Percentiles rank a stretch among this genome's conserved stretches.
Conservation (phyloP, 2,329 filamentous ascomycete species). For the Mycogone perniciosa region DNA sequence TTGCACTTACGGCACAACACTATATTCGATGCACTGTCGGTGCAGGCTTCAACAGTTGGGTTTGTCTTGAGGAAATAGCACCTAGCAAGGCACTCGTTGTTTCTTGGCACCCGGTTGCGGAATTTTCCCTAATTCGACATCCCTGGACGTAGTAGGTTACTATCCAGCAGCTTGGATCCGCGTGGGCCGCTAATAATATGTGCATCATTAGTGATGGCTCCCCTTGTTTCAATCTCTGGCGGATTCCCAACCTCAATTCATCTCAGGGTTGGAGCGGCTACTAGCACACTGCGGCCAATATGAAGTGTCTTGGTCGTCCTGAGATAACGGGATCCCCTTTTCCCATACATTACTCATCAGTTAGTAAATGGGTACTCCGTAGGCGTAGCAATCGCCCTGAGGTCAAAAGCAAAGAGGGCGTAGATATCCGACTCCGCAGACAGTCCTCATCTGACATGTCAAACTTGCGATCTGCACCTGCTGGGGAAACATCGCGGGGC, state of each 20-base stretch:
- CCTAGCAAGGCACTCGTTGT: too few species aligned
- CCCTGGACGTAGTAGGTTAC: neutral
- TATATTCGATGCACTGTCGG: too few species aligned
- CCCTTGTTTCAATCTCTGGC: neutral
- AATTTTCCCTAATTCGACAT: neutral
- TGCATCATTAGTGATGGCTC: neutral
- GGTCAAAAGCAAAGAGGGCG: neutral
- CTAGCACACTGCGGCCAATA: neutral
- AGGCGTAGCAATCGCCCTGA: neutral
- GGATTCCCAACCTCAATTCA: neutral
- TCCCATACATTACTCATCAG: neutral
- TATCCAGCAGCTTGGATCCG: neutral
- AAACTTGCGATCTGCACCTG: slow-evolving; percentile 8
- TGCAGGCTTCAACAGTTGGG: too few species aligned
- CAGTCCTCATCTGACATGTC: neutral
- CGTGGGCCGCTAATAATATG: neutral
- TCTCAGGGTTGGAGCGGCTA: neutral
- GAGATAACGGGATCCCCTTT: neutral
- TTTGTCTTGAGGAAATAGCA: too few species aligned
- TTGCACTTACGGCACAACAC: too few species aligned
- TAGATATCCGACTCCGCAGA: slow-evolving; percentile 9
- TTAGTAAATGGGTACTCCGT: neutral
- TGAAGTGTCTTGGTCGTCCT: neutral
- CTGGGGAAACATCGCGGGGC: slow-evolving; percentile 1
- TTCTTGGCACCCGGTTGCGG: too few species aligned